A percentile compares a stretch with the other conserved stretches of the same genome.
Conservation (phyloP, 495 filamentous ascomycete species). For the Aspergillus homomorphus region DNA sequence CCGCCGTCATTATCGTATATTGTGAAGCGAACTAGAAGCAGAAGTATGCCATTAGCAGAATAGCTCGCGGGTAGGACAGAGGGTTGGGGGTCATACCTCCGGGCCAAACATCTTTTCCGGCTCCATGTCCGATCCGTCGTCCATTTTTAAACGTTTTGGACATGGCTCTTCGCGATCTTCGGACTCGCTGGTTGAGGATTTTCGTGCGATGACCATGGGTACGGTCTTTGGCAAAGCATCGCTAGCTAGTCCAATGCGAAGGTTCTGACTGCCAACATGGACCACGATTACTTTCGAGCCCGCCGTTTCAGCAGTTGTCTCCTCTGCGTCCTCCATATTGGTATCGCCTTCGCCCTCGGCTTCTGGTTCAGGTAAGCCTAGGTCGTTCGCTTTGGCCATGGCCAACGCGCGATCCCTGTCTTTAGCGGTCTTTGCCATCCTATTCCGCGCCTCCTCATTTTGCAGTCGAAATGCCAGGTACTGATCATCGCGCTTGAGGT, state of each 20-base stretch:
- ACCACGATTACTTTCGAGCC: conserved; percentile 94
- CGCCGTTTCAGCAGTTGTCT: conserved; percentile 55
- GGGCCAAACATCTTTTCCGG: conserved; percentile 82
- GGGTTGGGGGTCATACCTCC: conserved; percentile 58
- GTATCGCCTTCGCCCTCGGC: conserved; percentile 58
- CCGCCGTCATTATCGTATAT: conserved; percentile 75
- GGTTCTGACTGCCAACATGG: conserved; percentile 96
- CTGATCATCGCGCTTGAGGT: conserved; percentile 97
- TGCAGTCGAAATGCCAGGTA: conserved; percentile 83
- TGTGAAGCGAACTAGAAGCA: conserved; percentile 62
- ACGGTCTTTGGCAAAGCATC: conserved; percentile 92
- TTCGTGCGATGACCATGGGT: conserved; percentile 87
- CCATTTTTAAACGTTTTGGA: conserved; percentile 81
- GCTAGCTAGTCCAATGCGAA: conserved; percentile 87
- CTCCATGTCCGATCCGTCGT: conserved; percentile 52
- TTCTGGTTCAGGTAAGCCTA: conserved; percentile 46
- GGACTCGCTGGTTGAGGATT: conserved; percentile 69
- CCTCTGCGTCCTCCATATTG: conserved; percentile 60
- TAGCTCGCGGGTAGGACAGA: not conserved
- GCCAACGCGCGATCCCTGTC: conserved; percentile 83
- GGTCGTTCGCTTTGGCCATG: conserved; percentile 52
- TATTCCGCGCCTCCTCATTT: conserved; percentile 73
- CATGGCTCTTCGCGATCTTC: conserved; percentile 81
- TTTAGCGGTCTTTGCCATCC: conserved; percentile 76
- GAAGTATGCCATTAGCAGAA: conserved; percentile 15